These are phyloP conservation scores for Naumovozyma baii DNA, from an alignment of 805 yeast species.

Conservation along the genomic window DNA sequence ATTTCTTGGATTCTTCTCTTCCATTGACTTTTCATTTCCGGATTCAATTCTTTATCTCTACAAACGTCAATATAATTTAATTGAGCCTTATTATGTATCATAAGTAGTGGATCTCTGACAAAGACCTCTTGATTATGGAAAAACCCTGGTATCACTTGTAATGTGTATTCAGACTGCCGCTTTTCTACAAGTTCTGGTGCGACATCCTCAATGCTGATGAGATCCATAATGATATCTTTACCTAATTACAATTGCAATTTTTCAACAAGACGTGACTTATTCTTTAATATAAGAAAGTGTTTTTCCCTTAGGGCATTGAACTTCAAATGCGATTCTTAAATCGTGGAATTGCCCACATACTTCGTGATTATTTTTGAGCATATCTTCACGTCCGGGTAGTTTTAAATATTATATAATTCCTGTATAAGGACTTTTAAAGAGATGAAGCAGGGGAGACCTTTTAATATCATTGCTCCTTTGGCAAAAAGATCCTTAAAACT, in stretches of 20 bases:
- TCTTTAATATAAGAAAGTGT: too few species aligned
- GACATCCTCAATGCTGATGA: background rate
- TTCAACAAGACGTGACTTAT: too few species aligned
- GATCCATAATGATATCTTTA: too few species aligned
- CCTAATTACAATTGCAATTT: too few species aligned
- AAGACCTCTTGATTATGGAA: slow-evolving; percentile 4
- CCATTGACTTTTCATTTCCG: slow-evolving; percentile 1
- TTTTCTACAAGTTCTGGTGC: background rate
- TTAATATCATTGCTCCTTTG: too few species aligned
- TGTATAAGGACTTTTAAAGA: too few species aligned
- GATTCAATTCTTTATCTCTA: slow-evolving; percentile 2
- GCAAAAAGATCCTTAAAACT: too few species aligned
- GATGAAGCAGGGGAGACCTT: too few species aligned
- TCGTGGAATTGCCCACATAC: background rate
- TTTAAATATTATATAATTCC: too few species aligned
- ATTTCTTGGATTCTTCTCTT: slow-evolving; percentile 5
- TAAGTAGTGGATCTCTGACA: slow-evolving; percentile 4
- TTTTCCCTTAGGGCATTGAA: too few species aligned
- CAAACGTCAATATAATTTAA: slow-evolving; percentile 4
- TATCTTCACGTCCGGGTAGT: too few species aligned
- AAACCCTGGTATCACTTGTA: slow-evolving; percentile 2
- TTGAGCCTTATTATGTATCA: slow-evolving; percentile 1
- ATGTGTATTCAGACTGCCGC: background rate
- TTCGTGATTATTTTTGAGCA: background rate
- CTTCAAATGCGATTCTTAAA: too few species aligned